Evolutionary conservation across 2,329 filamentous ascomycete genomes (phyloP).

Genomic region (Ophiobolus disseminans): DNA sequence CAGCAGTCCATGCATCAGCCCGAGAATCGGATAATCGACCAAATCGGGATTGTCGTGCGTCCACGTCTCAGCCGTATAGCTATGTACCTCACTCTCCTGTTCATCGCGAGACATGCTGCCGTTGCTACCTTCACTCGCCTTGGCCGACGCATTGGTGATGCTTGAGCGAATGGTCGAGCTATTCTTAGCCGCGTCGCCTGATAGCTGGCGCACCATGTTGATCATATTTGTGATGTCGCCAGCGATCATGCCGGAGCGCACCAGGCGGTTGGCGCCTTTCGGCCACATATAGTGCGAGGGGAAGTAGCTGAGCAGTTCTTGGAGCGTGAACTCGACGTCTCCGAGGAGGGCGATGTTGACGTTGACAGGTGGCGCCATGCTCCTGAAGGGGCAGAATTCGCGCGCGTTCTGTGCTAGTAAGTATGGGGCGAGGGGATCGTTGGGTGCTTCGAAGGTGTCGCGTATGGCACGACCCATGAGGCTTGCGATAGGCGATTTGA

Average conservation of each 20-base stretch:
- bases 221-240: slow-evolving; percentile 12
- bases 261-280: slow-evolving; percentile 12
- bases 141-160: neutral
- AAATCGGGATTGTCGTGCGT: slow-evolving; percentile 5
- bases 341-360: slow-evolving; percentile 19
- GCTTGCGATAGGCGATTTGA: slow-evolving; percentile 19
- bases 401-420: slow-evolving; percentile 4
- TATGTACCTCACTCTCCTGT: neutral
- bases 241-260: neutral
- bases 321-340: slow-evolving; percentile 22
- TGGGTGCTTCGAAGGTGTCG: neutral
- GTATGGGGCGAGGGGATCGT: neutral
- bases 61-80: slow-evolving; percentile 25
- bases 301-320: slow-evolving; percentile 24
- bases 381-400: slow-evolving; percentile 21
- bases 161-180: neutral
- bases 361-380: slow-evolving; percentile 17
- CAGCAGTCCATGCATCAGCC: slow-evolving; percentile 17
- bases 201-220: slow-evolving; percentile 17
- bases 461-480: slow-evolving; percentile 14
- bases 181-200: neutral
- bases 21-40: slow-evolving; percentile 28
- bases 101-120: neutral
- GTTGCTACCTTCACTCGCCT: neutral
- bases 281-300: slow-evolving; percentile 25